A percentile compares a stretch with the other conserved stretches of the same genome.
phyloP scores from a whole-genome alignment of 768 basidiomycete species.

The Aureoboletus auriporus region DNA sequence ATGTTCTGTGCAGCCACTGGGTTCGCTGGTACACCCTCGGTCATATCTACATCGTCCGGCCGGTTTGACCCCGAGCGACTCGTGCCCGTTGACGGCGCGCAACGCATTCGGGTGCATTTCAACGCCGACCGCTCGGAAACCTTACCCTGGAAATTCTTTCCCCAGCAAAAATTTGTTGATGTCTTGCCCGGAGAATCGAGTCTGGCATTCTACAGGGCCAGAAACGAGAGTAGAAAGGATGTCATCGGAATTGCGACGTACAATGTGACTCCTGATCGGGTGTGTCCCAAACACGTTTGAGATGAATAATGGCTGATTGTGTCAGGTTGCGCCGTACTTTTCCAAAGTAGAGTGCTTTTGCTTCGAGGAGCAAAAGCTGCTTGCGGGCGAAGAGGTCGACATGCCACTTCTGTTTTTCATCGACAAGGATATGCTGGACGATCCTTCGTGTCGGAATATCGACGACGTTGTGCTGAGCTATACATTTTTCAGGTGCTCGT shows the following conservation, averaged over 20 bases:
- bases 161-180: constrained; percentile 84
- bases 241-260: constrained; percentile 99
- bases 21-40: constrained; percentile 91
- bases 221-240: constrained; percentile 78
- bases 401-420: constrained; percentile 99
- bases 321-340: constrained; percentile 93
- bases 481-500: constrained; percentile 86
- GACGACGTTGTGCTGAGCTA: constrained; percentile 94
- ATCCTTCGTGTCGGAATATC: constrained; percentile 80
- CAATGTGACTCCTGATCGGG: constrained; percentile 97
- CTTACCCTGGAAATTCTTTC: constrained; percentile 90
- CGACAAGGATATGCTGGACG: constrained; percentile 94
- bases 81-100: constrained; percentile 62
- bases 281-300: constrained; percentile 34
- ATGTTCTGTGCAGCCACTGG: constrained; percentile 98
- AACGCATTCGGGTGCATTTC: constrained; percentile 90
- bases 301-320: not conserved
- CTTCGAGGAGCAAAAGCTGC: constrained; percentile 95
- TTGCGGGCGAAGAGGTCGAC: constrained; percentile 95
- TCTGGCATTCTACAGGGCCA: constrained; percentile 93
- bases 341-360: constrained; percentile 99
- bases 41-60: constrained; percentile 57
- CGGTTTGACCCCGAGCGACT: constrained; percentile 83
- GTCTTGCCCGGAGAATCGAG: constrained; percentile 96
- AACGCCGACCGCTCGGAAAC: constrained; percentile 89